Conservation (phyloP, 2,329 filamentous ascomycete species). For the Diaporthe sp. region DNA sequence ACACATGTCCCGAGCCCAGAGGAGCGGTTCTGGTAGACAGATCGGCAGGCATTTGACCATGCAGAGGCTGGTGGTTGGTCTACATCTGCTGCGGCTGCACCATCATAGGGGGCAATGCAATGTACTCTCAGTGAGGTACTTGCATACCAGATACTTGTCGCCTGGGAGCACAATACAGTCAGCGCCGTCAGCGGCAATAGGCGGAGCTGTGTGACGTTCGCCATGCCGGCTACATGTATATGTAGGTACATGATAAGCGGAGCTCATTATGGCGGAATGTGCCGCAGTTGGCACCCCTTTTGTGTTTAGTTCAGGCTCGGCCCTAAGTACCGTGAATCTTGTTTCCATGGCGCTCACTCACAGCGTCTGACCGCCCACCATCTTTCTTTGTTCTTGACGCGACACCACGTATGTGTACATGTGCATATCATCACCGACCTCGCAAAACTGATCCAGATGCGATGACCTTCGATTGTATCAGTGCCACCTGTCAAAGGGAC, state of each 20-base stretch:
- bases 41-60: background rate
- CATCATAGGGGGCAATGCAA: background rate
- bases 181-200: background rate
- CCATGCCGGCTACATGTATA: background rate
- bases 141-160: background rate
- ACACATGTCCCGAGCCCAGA: background rate
- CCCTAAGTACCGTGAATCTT: slow-evolving; percentile 1
- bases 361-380: slow-evolving; percentile 8
- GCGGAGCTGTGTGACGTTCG: background rate
- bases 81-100: background rate
- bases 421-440: background rate
- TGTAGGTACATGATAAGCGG: slow-evolving; percentile 1
- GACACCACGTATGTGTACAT: background rate
- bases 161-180: slow-evolving; percentile 15
- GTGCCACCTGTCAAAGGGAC: background rate
- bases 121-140: background rate
- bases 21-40: background rate
- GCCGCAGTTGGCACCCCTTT: background rate
- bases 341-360: background rate
- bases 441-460: background rate
- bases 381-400: background rate
- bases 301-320: background rate
- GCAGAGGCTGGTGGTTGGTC: background rate
- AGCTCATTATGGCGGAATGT: background rate
- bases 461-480: background rate